Evolutionary conservation across 2,329 filamentous ascomycete genomes (phyloP).

Genomic region (Colletotrichum endophyticum): DNA sequence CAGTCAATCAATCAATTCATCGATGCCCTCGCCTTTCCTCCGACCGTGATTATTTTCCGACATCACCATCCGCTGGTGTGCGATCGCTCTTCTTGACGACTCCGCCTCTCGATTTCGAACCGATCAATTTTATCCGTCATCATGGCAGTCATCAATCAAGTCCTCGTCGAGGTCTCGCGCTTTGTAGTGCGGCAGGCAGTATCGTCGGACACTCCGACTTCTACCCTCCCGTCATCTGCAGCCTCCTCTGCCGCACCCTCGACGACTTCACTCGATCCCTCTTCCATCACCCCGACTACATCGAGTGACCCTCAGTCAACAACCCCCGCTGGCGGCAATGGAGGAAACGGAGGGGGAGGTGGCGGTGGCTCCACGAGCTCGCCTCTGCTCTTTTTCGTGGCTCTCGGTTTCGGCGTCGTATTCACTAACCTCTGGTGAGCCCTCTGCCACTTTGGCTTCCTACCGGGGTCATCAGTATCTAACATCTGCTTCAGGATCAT

Average conservation of each 20-base stretch:
- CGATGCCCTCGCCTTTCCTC: slow-evolving; percentile 2
- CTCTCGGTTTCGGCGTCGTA: slow-evolving; percentile 94
- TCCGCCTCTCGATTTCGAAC: neutral
- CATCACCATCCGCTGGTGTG: slow-evolving; percentile 7
- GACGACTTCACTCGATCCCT: slow-evolving; percentile 11
- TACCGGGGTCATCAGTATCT: neutral
- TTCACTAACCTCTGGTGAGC: slow-evolving; percentile 97
- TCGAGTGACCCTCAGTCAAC: neutral
- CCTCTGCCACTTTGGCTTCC: neutral
- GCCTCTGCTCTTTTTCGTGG: slow-evolving; percentile 79
- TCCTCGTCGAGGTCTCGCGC: slow-evolving; percentile 39
- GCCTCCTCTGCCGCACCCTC: slow-evolving; percentile 21
- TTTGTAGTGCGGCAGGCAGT: slow-evolving; percentile 35
- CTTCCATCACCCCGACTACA: neutral
- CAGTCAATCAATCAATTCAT: neutral
- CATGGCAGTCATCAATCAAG: slow-evolving; percentile 42
- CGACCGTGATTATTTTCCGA: slow-evolving; percentile 11
- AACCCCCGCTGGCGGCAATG: neutral
- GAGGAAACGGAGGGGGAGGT: slow-evolving; percentile 4
- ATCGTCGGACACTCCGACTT: slow-evolving; percentile 17
- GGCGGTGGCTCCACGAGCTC: slow-evolving; percentile 41
- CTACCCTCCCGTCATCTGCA: slow-evolving; percentile 18
- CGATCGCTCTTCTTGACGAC: neutral
- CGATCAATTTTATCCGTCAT: neutral
- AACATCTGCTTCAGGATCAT: slow-evolving; percentile 78